Conservation (phyloP, 495 filamentous ascomycete genomes). For the Gamarada debralockiae region DNA sequence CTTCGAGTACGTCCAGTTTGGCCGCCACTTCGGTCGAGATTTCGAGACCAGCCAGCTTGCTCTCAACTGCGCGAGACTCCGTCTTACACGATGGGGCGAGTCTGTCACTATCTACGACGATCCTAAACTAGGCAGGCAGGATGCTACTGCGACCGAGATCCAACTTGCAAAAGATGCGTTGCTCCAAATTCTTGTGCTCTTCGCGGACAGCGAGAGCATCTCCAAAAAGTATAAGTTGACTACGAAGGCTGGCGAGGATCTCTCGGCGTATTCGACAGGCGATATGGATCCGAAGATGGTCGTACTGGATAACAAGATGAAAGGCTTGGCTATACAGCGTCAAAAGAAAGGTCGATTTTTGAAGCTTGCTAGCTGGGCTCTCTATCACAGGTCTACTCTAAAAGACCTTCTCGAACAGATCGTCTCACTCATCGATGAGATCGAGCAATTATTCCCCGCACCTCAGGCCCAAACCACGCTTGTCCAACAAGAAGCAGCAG, state of each 20-base stretch:
- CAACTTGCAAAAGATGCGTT: constrained; percentile 19
- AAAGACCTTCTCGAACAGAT: constrained; percentile 22
- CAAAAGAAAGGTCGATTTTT: too few relatives aligned
- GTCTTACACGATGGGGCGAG: constrained; percentile 29
- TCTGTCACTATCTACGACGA: constrained; percentile 21
- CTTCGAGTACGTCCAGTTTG: constrained; percentile 39
- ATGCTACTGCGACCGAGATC: constrained; percentile 10
- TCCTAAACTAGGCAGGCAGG: constrained; percentile 4
- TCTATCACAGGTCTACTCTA: constrained; percentile 25
- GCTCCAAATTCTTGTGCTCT: constrained; percentile 24
- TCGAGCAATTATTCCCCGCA: constrained; percentile 24
- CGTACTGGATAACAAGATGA: constrained; percentile 21
- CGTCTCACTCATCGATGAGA: constrained; percentile 18
- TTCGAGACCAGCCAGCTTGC: constrained; percentile 22
- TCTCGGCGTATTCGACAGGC: constrained; percentile 13
- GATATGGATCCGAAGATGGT: constrained; percentile 19
- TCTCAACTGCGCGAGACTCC: constrained; percentile 28
- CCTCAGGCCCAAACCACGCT: constrained; percentile 9
- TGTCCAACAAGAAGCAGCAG: constrained; percentile 17
- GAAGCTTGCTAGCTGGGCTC: constrained; percentile 26
- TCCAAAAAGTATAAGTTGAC: constrained; percentile 20
- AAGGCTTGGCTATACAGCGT: constrained; percentile 17
- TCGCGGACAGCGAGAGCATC: constrained; percentile 23
- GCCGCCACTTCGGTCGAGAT: constrained; percentile 34
- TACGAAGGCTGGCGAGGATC: constrained; percentile 19